A percentile compares a stretch with the other conserved stretches of the same genome.
Conservation (phyloP, 805 yeast genomes). For the Candida argentea region DNA sequence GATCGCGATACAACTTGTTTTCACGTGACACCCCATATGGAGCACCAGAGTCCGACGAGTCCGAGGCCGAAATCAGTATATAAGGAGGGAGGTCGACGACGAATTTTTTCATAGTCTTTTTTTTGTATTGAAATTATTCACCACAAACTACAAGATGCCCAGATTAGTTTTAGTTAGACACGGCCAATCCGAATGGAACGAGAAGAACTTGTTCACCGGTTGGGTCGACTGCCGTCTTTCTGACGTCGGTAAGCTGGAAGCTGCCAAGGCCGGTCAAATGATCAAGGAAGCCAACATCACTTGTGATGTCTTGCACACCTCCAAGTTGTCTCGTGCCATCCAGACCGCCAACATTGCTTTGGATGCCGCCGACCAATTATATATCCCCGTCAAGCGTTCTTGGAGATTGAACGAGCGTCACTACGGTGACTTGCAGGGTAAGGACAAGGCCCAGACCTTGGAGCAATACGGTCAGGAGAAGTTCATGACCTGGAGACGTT, state of each 20-base stretch:
- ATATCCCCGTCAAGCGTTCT: constrained; percentile 85
- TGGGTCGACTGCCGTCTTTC: constrained; percentile 94
- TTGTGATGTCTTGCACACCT: constrained; percentile 87
- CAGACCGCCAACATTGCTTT: constrained; percentile 95
- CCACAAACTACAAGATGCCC: constrained; percentile 21
- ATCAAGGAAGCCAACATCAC: constrained; percentile 75
- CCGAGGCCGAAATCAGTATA: constrained; percentile 1
- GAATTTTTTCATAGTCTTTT: background rate
- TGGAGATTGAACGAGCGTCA: constrained; percentile 99
- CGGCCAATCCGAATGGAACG: constrained; percentile 99
- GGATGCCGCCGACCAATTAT: constrained; percentile 78
- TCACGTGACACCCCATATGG: too few relatives aligned
- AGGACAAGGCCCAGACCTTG: constrained; percentile 91
- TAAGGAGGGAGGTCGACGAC: background rate
- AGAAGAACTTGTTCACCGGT: constrained; percentile 95
- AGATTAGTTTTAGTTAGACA: constrained; percentile 91
- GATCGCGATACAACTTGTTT: background rate
- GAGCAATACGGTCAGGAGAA: constrained; percentile 82
- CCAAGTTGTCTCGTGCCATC: constrained; percentile 87
- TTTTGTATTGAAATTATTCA: constrained; percentile 2
- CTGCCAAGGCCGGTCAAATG: constrained; percentile 86
- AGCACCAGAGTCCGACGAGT: constrained; percentile 1
- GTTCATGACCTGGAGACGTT: constrained; percentile 96
- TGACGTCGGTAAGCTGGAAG: constrained; percentile 80
- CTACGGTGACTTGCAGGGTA: constrained; percentile 97